Base-by-base conservation (phyloP, 2,329 filamentous ascomycete genomes). In the Trichophaea hybrida region DNA sequence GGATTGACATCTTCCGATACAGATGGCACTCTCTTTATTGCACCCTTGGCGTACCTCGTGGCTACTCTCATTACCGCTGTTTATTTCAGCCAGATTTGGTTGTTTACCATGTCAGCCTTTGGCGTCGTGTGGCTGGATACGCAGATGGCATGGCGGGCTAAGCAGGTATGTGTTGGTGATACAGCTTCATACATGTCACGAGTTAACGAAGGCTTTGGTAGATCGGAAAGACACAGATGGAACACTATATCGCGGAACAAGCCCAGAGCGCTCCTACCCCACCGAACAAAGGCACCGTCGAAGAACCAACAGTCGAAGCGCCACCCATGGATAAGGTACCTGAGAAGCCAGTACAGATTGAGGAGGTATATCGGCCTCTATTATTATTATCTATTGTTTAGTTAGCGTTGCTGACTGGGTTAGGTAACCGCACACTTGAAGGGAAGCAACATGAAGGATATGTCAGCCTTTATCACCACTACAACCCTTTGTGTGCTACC, bases 41-140 rank as follows among this genome's bases (percentile, higher is more conserved):
- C 40, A 17, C 53, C 53, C 10, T 31, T 55, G 15, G 53, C 53
- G 34, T 55, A 44, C 31, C 40, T 55, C 15, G 53, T 35, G 15
- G 37, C 40, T 8, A 44, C 40, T 6, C 24, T 55, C 34, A 13
- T 46, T 15, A 43, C 40, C 24, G 53, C 53, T 12, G 13, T 46
- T 10, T 44, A 44, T 15, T 55, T 43, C 24, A 55, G 40, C 53
- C 53, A 55, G 53, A 6, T 55, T 5, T 55, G 35, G 53, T 37
- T 55, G 34, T 55, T 55, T 35, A 44, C 37, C 17, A 10, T 55
- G 40, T 55, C 53, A n/a, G 53, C 53, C 10, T 55, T 55, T 46
- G 53, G 53, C n/a, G 53, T 55, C 6, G 53, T 55, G 12, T 55
- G 53, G 53, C 15, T 55, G 10, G 53, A 55, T 31, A 35, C 53